phyloP scores from a whole-genome alignment of 2,329 filamentous ascomycete species.

The Phymatotrichopsis omnivora region DNA sequence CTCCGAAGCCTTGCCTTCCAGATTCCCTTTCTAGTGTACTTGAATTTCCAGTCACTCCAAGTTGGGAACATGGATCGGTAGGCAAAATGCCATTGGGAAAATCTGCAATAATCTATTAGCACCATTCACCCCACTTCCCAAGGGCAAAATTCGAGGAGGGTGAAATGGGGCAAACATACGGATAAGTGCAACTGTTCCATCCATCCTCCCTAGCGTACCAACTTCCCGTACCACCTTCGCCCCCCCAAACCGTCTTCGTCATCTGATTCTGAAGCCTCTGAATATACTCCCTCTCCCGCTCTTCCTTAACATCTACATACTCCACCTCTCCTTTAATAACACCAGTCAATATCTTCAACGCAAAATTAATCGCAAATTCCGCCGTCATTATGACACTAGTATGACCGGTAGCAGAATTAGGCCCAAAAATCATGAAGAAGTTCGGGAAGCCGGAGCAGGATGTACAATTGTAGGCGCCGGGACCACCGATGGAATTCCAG shows the following conservation, averaged over 20 bases:
- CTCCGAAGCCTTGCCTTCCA: too few relatives aligned
- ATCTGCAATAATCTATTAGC: too few relatives aligned
- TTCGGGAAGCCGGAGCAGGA: constrained; percentile 54
- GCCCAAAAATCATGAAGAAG: constrained; percentile 54
- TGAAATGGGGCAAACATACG: too few relatives aligned
- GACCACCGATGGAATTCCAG: constrained; percentile 50
- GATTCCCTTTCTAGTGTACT: too few relatives aligned
- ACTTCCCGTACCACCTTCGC: constrained; percentile 42
- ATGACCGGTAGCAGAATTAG: constrained; percentile 54
- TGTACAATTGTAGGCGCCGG: constrained; percentile 51
- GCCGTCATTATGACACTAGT: constrained; percentile 49
- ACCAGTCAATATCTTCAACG: constrained; percentile 48
- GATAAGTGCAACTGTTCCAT: constrained; percentile 44
- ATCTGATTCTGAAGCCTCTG: constrained; percentile 40
- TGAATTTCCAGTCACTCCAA: too few relatives aligned
- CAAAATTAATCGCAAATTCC: constrained; percentile 53
- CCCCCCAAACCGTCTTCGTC: constrained; percentile 41
- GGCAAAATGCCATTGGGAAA: too few relatives aligned
- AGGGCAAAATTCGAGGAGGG: too few relatives aligned
- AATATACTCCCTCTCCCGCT: constrained; percentile 42
- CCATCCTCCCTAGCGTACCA: constrained; percentile 39
- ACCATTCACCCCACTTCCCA: too few relatives aligned
- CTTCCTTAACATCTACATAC: constrained; percentile 42
- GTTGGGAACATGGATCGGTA: too few relatives aligned
- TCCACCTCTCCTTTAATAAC: constrained; percentile 41